Conservation (phyloP, 352 stramenopile species). For the Labyrinthula sp. region DNA sequence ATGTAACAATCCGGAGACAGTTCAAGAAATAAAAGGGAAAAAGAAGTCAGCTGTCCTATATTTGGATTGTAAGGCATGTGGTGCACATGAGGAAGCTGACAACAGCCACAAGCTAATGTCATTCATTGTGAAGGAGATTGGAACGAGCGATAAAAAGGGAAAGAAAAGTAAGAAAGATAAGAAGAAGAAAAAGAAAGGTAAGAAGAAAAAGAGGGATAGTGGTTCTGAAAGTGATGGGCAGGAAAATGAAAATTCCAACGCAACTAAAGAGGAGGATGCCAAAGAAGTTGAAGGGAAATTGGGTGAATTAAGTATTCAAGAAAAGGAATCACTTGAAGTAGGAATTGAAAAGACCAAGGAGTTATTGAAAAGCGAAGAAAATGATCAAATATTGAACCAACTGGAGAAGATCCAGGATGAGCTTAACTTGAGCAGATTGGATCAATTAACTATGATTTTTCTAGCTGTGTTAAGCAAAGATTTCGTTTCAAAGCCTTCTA, state of each 20-base stretch:
- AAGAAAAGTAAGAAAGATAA: slow-evolving; percentile 41
- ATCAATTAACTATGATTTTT: slow-evolving; percentile 16
- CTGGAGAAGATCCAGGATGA: slow-evolving; percentile 9
- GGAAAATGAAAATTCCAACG: background rate
- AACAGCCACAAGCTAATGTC: slow-evolving; percentile 77
- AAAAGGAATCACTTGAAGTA: slow-evolving; percentile 19
- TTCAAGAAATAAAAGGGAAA: slow-evolving; percentile 94
- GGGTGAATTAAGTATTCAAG: slow-evolving; percentile 15
- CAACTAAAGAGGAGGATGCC: slow-evolving; percentile 2
- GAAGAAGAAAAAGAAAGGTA: slow-evolving; percentile 47
- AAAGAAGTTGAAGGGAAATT: background rate
- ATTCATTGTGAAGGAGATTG: slow-evolving; percentile 75
- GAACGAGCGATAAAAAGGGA: slow-evolving; percentile 39
- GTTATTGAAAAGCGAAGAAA: background rate
- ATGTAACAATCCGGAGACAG: slow-evolving; percentile 87
- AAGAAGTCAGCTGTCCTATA: slow-evolving; percentile 53
- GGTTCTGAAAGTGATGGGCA: background rate
- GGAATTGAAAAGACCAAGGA: slow-evolving; percentile 2
- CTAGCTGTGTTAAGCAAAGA: slow-evolving; percentile 17
- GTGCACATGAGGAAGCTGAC: slow-evolving; percentile 37
- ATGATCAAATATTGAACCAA: slow-evolving; percentile 14
- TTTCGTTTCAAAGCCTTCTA: slow-evolving; percentile 2
- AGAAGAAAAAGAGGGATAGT: slow-evolving; percentile 36
- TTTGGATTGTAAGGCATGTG: slow-evolving; percentile 93
- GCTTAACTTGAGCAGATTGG: slow-evolving; percentile 17